Evolutionary conservation across 345 rosid species (phyloP), one percentile per base, ranked within the genome.

Genomic region (Brassica incana): DNA sequence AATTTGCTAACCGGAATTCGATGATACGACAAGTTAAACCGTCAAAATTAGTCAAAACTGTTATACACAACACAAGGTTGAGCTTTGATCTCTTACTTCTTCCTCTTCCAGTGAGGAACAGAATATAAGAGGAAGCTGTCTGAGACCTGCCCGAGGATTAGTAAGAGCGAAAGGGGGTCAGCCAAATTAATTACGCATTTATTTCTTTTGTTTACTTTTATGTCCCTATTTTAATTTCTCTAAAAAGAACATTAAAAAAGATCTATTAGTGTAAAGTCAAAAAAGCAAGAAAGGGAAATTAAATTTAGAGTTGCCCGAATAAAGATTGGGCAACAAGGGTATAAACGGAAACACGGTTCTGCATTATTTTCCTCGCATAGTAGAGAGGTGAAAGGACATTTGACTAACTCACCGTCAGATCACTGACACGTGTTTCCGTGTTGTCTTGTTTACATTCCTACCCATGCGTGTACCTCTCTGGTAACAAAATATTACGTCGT

Each of bases 241-340:
- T 0, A 62, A 15, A 25, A 32, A 35, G 29, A 56, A 23, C 50
- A 18, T 50, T 50, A 5, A 50, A 32, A 38, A 30, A 5, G 0
- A 67, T 38, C 0, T 20, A 20, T 65, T 12, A 50, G 8, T 50
- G 8, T 18, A 4, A 60, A 60, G 33, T 60, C 65, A 27, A 61
- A 11, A 61, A 61, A 25, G 33, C n/a, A 60, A 25, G 65, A 60
- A 23, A 61, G 35, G 65, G 65, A 61, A 61, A 27, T 36, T 1
- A 5, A 60, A 5, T 54, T 11, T 4, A 27, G 32, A 66, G 63
- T 76, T 76, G 80, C 77, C 84, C 80, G 69, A 76, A 75, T 5
- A 25, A 25, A 64, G 25, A 71, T 29, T 29, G 80, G 84, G 80
- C 80, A 72, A 58, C 16, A 81, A 69, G 81, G 81, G 77, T 58